Evolutionary conservation across 306 rosid genomes (phyloP).

Genomic region (Alnus rubra): DNA sequence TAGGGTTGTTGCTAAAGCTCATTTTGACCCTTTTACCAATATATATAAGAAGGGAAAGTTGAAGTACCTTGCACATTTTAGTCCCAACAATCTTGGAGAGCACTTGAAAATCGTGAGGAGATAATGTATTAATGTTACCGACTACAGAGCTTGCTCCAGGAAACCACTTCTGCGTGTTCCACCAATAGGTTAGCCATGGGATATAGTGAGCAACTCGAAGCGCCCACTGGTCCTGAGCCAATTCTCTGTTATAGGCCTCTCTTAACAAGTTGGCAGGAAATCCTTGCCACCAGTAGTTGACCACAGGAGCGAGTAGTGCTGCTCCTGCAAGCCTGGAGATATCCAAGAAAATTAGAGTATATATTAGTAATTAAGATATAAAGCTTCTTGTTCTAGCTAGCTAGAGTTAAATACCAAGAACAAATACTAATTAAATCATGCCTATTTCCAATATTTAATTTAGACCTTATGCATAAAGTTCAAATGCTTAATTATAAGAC

Average conservation of each 20-base stretch:
- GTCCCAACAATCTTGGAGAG: not conserved
- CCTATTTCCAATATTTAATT: too few relatives aligned
- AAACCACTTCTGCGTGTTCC: slow-evolving; percentile 57
- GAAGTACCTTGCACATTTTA: slow-evolving; percentile 25
- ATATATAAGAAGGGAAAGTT: not conserved
- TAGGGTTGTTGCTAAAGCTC: too few relatives aligned
- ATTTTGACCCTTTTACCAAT: too few relatives aligned
- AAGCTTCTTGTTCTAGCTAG: too few relatives aligned
- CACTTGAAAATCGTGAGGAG: slow-evolving; percentile 42
- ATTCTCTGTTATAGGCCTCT: slow-evolving; percentile 40
- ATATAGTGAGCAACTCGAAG: slow-evolving; percentile 47
- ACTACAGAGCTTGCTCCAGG: slow-evolving; percentile 38
- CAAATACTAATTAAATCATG: too few relatives aligned
- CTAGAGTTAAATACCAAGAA: too few relatives aligned
- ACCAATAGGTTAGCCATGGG: slow-evolving; percentile 59
- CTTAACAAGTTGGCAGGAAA: slow-evolving; percentile 41
- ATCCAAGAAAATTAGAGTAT: not conserved
- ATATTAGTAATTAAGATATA: not conserved
- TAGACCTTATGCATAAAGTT: too few relatives aligned
- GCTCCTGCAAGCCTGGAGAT: slow-evolving; percentile 55
- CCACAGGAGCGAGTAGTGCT: slow-evolving; percentile 42
- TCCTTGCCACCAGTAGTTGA: slow-evolving; percentile 58
- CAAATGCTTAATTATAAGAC: too few relatives aligned
- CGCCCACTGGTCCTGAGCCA: slow-evolving; percentile 45
- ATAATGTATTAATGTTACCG: slow-evolving; percentile 24